phyloP scores from a whole-genome alignment of 2,329 filamentous ascomycete genomes.

The Epichloe coenophiala region DNA sequence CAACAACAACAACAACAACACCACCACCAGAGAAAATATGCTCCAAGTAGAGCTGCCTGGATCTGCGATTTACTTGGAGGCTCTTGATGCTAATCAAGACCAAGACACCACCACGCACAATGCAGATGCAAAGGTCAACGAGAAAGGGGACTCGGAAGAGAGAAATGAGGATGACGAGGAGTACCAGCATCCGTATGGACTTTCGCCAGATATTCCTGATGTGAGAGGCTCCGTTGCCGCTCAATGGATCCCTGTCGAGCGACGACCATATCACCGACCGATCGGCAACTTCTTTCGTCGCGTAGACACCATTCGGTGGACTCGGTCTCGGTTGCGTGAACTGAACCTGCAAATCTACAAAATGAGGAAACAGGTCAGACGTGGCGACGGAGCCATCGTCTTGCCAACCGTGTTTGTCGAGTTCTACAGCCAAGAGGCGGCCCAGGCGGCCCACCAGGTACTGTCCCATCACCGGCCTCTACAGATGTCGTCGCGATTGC shows the following conservation, averaged over 20 bases:
- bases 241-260: slow-evolving; percentile 59
- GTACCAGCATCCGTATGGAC: slow-evolving; percentile 25
- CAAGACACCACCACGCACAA: not conserved
- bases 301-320: slow-evolving; percentile 91
- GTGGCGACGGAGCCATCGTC: slow-evolving; percentile 52
- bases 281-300: slow-evolving; percentile 66
- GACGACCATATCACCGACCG: slow-evolving; percentile 59
- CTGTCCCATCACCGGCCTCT: slow-evolving; percentile 76
- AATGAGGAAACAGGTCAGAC: slow-evolving; percentile 59
- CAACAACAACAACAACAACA: not conserved
- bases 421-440: slow-evolving; percentile 68
- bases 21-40: not conserved
- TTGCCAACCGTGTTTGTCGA: slow-evolving; percentile 81
- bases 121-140: not conserved
- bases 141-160: not conserved
- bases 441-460: slow-evolving; percentile 76
- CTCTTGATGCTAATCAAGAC: not conserved
- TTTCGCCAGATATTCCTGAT: slow-evolving; percentile 22
- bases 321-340: slow-evolving; percentile 38
- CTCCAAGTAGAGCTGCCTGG: slow-evolving; percentile 6
- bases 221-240: slow-evolving; percentile 44
- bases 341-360: slow-evolving; percentile 36
- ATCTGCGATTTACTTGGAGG: slow-evolving; percentile 1
- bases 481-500: slow-evolving; percentile 75
- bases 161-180: slow-evolving; percentile 15